These are phyloP conservation scores for Parascedosporium putredinis DNA, from an alignment of 2,329 filamentous ascomycete genomes.

Conservation along the genomic window DNA sequence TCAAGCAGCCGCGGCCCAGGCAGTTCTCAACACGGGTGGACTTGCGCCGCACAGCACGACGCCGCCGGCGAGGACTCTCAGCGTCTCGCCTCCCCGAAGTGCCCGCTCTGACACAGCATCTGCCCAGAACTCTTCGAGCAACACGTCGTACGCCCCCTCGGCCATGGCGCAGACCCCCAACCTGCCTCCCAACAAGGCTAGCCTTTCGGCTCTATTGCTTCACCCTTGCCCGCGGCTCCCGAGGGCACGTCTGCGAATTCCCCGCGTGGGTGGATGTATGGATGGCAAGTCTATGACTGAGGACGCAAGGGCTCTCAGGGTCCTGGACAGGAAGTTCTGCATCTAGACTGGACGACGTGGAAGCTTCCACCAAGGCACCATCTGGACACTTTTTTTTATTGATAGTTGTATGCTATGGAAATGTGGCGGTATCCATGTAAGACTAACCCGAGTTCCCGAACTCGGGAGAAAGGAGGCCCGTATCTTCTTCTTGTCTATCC, in stretches of 20 bases:
- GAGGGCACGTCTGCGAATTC: conserved; percentile 21
- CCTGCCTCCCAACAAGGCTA: conserved; percentile 27
- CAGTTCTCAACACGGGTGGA: conserved; percentile 27
- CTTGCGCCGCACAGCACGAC: conserved; percentile 23
- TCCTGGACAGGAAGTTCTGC: conserved; percentile 51
- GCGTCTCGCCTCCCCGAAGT: conserved; percentile 37
- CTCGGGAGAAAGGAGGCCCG: background rate
- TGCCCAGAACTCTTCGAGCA: conserved; percentile 11
- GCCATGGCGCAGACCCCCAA: conserved; percentile 7
- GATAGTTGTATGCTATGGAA: background rate
- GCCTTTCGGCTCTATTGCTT: conserved; percentile 40
- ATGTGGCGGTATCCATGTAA: background rate
- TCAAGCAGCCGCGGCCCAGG: conserved; percentile 30
- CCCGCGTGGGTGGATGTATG: background rate
- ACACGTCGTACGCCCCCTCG: conserved; percentile 1
- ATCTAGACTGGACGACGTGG: conserved; percentile 16
- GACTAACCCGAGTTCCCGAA: background rate
- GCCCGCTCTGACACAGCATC: conserved; percentile 24
- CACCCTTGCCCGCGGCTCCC: conserved; percentile 32
- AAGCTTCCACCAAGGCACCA: too few species aligned
- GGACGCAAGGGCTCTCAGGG: conserved; percentile 54
- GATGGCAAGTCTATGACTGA: conserved; percentile 25
- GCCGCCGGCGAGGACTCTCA: conserved; percentile 34
- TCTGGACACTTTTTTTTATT: background rate
- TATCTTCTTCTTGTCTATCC: background rate